phyloP scores from a whole-genome alignment of 2,329 filamentous ascomycete genomes.

The Davidsoniella virescens region DNA sequence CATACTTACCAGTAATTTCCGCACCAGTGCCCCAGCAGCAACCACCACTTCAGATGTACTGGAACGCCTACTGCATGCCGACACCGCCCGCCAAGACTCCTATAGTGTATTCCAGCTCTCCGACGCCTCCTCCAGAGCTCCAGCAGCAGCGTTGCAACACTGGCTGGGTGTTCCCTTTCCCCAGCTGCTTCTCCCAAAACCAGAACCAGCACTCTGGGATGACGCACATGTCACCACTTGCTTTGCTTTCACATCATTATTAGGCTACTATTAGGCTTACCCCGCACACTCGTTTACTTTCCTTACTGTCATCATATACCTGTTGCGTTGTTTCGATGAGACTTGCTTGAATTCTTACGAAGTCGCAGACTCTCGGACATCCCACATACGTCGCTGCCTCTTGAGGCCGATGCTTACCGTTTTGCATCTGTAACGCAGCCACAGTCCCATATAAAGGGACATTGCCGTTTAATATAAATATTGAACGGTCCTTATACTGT shows the following conservation, averaged over 20 bases:
- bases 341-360: background rate
- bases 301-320: background rate
- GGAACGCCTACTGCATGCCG: background rate
- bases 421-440: too few species aligned
- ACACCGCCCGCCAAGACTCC: background rate
- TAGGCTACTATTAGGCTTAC: background rate
- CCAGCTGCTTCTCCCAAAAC: background rate
- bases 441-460: too few species aligned
- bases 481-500: too few species aligned
- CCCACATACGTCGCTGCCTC: too few species aligned
- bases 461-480: too few species aligned
- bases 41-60: background rate
- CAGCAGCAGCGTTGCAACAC: background rate
- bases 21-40: background rate
- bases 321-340: background rate
- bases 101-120: background rate
- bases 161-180: background rate
- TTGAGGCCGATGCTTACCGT: too few species aligned
- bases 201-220: background rate
- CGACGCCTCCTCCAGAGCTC: background rate
- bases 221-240: background rate
- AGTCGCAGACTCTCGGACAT: too few species aligned
- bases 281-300: background rate
- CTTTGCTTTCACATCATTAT: constrained; percentile 11
- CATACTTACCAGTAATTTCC: background rate